Conservation (phyloP, 148 eudicot genomes). For the Agrostemma githago region DNA sequence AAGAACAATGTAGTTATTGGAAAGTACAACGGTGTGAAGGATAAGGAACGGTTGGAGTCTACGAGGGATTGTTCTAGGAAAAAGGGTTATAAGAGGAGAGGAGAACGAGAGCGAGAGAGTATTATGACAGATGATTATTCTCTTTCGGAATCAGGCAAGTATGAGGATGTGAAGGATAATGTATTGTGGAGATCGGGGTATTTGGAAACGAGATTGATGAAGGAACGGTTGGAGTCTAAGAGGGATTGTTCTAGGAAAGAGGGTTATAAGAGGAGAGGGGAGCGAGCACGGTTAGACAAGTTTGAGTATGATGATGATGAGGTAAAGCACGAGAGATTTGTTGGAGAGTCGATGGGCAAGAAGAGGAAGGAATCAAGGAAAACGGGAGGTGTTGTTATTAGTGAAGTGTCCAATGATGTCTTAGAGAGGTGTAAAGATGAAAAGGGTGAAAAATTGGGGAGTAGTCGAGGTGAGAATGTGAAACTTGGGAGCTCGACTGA, state of each 20-base stretch:
- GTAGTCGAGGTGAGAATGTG: conserved; percentile 20
- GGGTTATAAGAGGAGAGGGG: conserved; percentile 32
- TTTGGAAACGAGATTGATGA: conserved; percentile 22
- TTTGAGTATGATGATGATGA: conserved; percentile 38
- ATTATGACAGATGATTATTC: conserved; percentile 17
- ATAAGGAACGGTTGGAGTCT: conserved; percentile 28
- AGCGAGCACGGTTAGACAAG: conserved; percentile 42
- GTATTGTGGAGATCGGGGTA: conserved; percentile 10
- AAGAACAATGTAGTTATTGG: conserved; percentile 26
- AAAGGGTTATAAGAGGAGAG: conserved; percentile 32
- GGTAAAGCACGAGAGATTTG: conserved; percentile 30
- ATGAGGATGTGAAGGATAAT: conserved; percentile 25
- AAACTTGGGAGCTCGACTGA: conserved; percentile 32
- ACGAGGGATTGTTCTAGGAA: conserved; percentile 22
- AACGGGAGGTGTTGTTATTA: conserved; percentile 31
- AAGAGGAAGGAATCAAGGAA: conserved; percentile 30
- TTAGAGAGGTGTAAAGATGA: conserved; percentile 25
- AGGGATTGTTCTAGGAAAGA: conserved; percentile 27
- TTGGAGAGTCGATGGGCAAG: conserved; percentile 32
- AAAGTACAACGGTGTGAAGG: conserved; percentile 22
- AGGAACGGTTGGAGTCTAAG: conserved; percentile 26
- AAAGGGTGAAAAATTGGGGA: conserved; percentile 20
- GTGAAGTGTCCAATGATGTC: conserved; percentile 30
- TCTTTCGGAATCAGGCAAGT: too few relatives aligned
- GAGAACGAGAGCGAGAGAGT: conserved; percentile 44